Evolutionary conservation across 192 early-diverging fungal genomes (phyloP).

Genomic region (Podila minutissima): DNA sequence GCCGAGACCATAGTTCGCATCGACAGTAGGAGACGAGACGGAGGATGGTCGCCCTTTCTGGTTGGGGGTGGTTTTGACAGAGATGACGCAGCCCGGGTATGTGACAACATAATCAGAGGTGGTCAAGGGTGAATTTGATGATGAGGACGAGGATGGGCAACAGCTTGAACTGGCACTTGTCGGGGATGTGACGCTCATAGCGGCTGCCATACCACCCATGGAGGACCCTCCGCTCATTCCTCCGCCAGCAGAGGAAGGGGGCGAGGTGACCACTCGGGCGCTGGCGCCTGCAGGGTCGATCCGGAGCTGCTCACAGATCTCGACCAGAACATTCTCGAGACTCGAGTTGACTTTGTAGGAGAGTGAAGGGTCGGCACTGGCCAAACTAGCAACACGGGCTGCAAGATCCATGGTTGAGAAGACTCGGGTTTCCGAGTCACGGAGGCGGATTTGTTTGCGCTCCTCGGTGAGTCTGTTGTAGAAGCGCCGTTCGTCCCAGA

Average conservation of each 20-base stretch:
- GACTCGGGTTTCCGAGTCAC: constrained; percentile 56
- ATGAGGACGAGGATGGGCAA: constrained; percentile 12
- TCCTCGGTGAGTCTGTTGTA: constrained; percentile 65
- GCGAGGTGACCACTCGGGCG: constrained; percentile 36
- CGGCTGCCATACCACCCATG: background rate
- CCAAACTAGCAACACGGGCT: constrained; percentile 54
- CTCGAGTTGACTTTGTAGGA: constrained; percentile 37
- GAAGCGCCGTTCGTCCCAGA: constrained; percentile 68
- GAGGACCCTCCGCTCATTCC: constrained; percentile 10
- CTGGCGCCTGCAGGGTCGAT: constrained; percentile 35
- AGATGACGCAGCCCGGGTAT: constrained; percentile 50
- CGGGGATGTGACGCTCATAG: constrained; percentile 40
- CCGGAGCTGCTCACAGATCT: constrained; percentile 45
- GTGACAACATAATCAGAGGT: constrained; percentile 39
- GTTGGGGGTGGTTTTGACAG: constrained; percentile 49
- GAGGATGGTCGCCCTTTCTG: constrained; percentile 44
- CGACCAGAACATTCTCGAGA: constrained; percentile 34
- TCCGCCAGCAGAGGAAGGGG: constrained; percentile 50
- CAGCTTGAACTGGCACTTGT: constrained; percentile 26
- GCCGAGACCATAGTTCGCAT: constrained; percentile 34
- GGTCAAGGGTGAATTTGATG: constrained; percentile 21
- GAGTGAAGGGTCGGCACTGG: constrained; percentile 30
- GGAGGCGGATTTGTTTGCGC: constrained; percentile 54
- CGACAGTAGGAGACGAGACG: constrained; percentile 28
- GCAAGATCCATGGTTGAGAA: constrained; percentile 54